Evolutionary conservation across 345 rosid genomes (phyloP).

Genomic region (Draba incana): DNA sequence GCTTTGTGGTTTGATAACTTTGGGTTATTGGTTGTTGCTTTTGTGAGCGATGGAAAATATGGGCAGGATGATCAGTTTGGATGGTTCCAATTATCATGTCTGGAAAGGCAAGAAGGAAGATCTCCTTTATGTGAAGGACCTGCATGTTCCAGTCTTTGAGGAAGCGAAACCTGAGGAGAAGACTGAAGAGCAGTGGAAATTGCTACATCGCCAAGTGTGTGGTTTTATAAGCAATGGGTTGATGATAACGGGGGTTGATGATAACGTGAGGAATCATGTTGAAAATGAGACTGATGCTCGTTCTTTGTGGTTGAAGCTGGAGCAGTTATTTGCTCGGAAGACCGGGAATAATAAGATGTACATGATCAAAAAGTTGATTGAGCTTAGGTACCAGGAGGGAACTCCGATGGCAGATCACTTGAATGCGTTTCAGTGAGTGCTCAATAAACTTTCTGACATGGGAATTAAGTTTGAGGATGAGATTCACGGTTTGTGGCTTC

Average conservation of each 20-base stretch:
- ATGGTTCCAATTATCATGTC: no score
- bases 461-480: not conserved
- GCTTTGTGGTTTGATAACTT: not conserved
- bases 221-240: not conserved
- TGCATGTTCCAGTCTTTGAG: not conserved
- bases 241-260: no score
- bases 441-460: not conserved
- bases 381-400: not conserved
- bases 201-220: not conserved
- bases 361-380: not conserved
- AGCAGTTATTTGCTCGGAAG: constrained; percentile 5
- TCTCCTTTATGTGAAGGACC: not conserved
- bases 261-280: constrained; percentile 2
- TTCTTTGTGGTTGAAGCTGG: constrained; percentile 1
- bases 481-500: not conserved
- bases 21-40: no score
- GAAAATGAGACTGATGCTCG: not conserved
- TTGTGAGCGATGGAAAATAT: no score
- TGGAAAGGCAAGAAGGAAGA: no score
- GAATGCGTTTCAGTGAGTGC: not conserved
- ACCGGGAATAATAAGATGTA: not conserved
- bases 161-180: not conserved
- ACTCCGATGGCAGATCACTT: not conserved
- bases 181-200: not conserved
- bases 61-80: no score